Conservation (phyloP, 371 early-diverging fungal genomes). For the Capillidium heterosporum region DNA sequence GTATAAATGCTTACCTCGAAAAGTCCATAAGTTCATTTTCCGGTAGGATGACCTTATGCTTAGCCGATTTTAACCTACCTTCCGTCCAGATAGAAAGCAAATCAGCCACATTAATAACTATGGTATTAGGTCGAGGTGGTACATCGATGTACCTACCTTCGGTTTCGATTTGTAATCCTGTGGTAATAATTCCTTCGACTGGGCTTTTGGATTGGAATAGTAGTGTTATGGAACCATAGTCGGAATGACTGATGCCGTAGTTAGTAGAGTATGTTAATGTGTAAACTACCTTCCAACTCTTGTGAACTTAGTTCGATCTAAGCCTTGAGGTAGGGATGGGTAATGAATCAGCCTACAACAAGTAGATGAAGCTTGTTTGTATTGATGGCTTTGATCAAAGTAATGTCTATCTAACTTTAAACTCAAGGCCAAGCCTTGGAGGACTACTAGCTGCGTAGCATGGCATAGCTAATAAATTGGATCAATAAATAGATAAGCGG, state of each 20-base stretch:
- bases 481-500: too few relatives aligned
- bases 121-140: constrained; percentile 15
- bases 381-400: not conserved
- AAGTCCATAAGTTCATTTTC: too few relatives aligned
- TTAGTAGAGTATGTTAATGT: not conserved
- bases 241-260: not conserved
- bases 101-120: constrained; percentile 36
- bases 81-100: constrained; percentile 25
- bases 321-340: not conserved
- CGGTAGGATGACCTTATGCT: constrained; percentile 23
- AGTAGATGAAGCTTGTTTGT: not conserved
- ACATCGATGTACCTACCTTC: constrained; percentile 19
- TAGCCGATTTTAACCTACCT: constrained; percentile 22
- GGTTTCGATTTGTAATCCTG: not conserved
- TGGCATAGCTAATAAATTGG: too few relatives aligned
- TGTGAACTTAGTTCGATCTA: not conserved
- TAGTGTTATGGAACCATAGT: not conserved
- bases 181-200: not conserved
- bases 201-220: not conserved
- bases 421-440: not conserved
- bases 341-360: not conserved
- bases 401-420: not conserved
- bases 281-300: not conserved
- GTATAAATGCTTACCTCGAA: too few relatives aligned
- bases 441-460: too few relatives aligned